Base-by-base conservation (phyloP, 345 rosid genomes). In the Brassica napus region DNA sequence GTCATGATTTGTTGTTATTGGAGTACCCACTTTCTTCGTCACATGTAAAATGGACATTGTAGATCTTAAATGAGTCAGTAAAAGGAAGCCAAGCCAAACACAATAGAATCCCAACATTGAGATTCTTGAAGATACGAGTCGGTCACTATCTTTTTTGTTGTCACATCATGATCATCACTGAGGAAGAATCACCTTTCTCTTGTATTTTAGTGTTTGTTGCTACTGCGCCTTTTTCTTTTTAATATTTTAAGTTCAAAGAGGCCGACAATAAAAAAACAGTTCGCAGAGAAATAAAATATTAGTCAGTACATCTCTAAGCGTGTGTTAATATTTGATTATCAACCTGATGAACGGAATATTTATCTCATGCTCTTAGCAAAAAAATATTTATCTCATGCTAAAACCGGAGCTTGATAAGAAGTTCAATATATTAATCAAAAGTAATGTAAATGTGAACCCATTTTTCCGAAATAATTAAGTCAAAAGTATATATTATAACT, bases 41-140 rank as follows among this genome's bases (percentile, higher is more conserved):
- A 73, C 77, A 59, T 79, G 78, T 24, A 79, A 59, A 39, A 71
- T 26, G 71, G 42, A 35, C 58, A 10, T 4, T 71, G 12, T 34
- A 65, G 37, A 65, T 78, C 62, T 65, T 57, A 23, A 78, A 35
- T 10, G 63, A 79, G 64, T 66, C 77, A 44, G 54, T 8, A 15
- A 72, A 58, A 32, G 77, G 52, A 59, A 59, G 64, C 73, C 12
- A 32, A 23, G 69, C 73, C 12, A 32, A 23, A 23, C 77, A 26
- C 42, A 65, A 5, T 11, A 30, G 6, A 65, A 34, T 54, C 21
- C 24, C 18, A 70, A 30, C 31, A 18, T 65, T 16, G 44, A 26
- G 67, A 59, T 72, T 57, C 52, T 39, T 39, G 0, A 65, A 57
- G 14, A 77, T 37, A 65, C 7, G 54, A 23, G 8, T 71, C 72